These are phyloP conservation scores for Rosa lucieae DNA, from an alignment of 306 rosid species.

Conservation along the genomic window DNA sequence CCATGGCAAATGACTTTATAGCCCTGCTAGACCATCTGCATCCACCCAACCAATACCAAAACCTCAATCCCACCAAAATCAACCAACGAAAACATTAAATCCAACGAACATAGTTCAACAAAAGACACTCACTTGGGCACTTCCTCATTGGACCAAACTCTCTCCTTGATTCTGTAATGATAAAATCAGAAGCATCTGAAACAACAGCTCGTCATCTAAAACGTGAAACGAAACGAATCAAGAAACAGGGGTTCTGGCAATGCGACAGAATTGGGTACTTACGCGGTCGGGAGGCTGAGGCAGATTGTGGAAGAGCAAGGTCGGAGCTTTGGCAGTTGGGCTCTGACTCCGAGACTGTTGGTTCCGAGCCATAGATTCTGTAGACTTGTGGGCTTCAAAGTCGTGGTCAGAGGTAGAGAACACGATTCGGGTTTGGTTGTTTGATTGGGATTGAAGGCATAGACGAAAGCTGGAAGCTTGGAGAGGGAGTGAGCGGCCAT, in stretches of 20 bases:
- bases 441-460: conserved; percentile 19
- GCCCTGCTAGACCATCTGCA: conserved; percentile 79
- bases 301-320: conserved; percentile 44
- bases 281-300: conserved; percentile 72
- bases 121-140: conserved; percentile 55
- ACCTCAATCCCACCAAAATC: conserved; percentile 19
- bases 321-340: conserved; percentile 36
- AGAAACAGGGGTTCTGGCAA: not conserved
- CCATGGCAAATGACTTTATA: conserved; percentile 74
- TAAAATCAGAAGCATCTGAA: conserved; percentile 45
- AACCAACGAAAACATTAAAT: not conserved
- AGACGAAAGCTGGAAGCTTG: conserved; percentile 32
- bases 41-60: conserved; percentile 8
- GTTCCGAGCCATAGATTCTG: conserved; percentile 36
- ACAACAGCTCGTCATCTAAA: conserved; percentile 31
- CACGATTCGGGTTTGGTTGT: not conserved
- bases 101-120: not conserved
- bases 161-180: conserved; percentile 55
- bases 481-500: conserved; percentile 36
- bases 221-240: conserved; percentile 5
- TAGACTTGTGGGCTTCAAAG: conserved; percentile 12
- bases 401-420: conserved; percentile 17
- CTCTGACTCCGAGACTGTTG: conserved; percentile 27
- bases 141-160: conserved; percentile 41
- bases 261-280: conserved; percentile 29